phyloP scores from a whole-genome alignment of 441 rosid genomes.

The Corymbia citriodora region DNA sequence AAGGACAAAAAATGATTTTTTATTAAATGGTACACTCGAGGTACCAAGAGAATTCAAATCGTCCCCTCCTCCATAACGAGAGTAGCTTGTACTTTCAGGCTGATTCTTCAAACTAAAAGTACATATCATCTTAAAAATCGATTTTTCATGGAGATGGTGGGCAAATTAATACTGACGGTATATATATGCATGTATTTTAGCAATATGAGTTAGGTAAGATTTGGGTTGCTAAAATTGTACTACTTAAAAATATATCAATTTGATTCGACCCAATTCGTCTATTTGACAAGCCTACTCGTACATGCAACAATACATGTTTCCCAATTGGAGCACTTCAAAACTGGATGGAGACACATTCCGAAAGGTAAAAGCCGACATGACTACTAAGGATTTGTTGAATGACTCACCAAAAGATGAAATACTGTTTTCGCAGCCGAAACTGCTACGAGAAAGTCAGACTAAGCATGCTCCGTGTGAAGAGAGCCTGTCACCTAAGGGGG shows the following conservation, averaged over 20 bases:
- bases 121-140: neutral
- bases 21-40: neutral
- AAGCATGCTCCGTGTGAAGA: neutral
- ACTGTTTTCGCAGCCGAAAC: neutral
- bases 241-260: no score
- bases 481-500: neutral
- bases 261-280: no score
- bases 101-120: neutral
- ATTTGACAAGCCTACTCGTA: no score
- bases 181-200: no score
- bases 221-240: no score
- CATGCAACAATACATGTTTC: neutral
- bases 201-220: no score
- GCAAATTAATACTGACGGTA: neutral
- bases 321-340: neutral
- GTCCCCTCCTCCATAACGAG: neutral
- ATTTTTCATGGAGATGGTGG: neutral
- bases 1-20: neutral
- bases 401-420: neutral
- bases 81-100: neutral
- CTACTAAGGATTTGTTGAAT: neutral
- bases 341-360: neutral
- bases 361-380: neutral
- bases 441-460: neutral
- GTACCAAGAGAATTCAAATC: accelerated